A percentile compares a stretch with the other conserved stretches of the same genome.
phyloP scores from a whole-genome alignment of 2,329 filamentous ascomycete genomes.

The Camillea tinctor region DNA sequence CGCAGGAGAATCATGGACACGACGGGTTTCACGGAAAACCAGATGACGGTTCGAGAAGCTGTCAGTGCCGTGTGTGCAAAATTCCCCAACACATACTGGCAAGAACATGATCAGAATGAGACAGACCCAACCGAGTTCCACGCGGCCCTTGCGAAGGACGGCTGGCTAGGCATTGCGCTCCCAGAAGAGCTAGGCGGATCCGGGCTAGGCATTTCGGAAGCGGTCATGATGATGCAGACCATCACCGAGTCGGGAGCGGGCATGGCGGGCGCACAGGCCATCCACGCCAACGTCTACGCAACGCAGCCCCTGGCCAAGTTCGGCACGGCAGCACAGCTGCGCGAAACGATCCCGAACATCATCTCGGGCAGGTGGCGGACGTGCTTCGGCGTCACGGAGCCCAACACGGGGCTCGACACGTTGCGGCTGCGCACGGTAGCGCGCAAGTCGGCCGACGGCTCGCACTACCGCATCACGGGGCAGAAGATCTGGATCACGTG shows the following conservation, averaged over 20 bases:
- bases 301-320: slow-evolving; percentile 75
- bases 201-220: slow-evolving; percentile 75
- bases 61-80: slow-evolving; percentile 66
- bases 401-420: slow-evolving; percentile 77
- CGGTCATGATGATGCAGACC: slow-evolving; percentile 85
- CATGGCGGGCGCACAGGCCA: slow-evolving; percentile 67
- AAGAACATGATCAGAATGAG: slow-evolving; percentile 66
- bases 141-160: slow-evolving; percentile 68
- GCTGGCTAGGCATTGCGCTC: slow-evolving; percentile 79
- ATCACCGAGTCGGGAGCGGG: slow-evolving; percentile 77
- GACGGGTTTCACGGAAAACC: slow-evolving; percentile 69
- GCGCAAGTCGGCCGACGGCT: slow-evolving; percentile 48
- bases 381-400: slow-evolving; percentile 85
- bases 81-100: slow-evolving; percentile 77
- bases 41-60: slow-evolving; percentile 70
- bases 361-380: slow-evolving; percentile 69
- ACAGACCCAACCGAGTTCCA: slow-evolving; percentile 75
- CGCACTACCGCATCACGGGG: slow-evolving; percentile 63
- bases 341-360: slow-evolving; percentile 65
- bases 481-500: slow-evolving; percentile 92
- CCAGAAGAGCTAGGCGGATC: slow-evolving; percentile 73
- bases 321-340: slow-evolving; percentile 62
- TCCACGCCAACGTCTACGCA: slow-evolving; percentile 69
- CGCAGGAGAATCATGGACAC: slow-evolving; percentile 62
- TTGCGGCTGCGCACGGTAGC: slow-evolving; percentile 67